phyloP scores from a whole-genome alignment of 1,284 basidiomycete species.

The Inonotus obliquus region DNA sequence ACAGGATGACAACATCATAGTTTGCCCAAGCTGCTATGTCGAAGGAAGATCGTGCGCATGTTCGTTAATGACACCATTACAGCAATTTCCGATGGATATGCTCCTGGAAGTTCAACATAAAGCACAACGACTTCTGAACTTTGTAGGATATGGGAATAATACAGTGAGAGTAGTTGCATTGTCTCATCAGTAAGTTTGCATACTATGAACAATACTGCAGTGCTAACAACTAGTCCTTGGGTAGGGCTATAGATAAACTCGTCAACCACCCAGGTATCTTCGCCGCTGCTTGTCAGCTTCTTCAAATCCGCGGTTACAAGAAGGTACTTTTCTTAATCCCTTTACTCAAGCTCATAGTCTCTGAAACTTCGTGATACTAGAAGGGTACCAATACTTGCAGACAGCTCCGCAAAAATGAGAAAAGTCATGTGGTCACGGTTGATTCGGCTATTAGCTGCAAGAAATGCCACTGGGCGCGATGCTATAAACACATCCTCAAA shows the following conservation, averaged over 20 bases:
- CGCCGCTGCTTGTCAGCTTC: slow-evolving; percentile 21
- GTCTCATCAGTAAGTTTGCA: slow-evolving; percentile 3
- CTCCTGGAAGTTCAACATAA: slow-evolving; percentile 38
- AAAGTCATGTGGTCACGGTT: slow-evolving; percentile 24
- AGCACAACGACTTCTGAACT: slow-evolving; percentile 26
- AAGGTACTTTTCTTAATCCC: slow-evolving; percentile 18
- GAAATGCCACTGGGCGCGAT: slow-evolving; percentile 44
- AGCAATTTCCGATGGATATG: slow-evolving; percentile 41
- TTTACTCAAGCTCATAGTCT: not conserved
- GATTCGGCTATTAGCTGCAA: slow-evolving; percentile 39
- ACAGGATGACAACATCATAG: slow-evolving; percentile 37
- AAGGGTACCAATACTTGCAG: not conserved
- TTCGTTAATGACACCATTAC: slow-evolving; percentile 49
- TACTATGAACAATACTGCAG: not conserved
- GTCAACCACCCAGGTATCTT: slow-evolving; percentile 22
- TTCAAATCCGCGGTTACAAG: slow-evolving; percentile 24
- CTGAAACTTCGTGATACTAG: not conserved
- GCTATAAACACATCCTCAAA: slow-evolving; percentile 48
- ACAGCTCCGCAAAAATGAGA: not conserved
- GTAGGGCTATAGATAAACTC: not conserved
- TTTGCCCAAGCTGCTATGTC: slow-evolving; percentile 68
- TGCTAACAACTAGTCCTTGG: not conserved
- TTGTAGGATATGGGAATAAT: slow-evolving; percentile 17
- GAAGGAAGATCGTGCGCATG: slow-evolving; percentile 69
- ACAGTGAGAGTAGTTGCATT: slow-evolving; percentile 20